Evolutionary conservation across 2,329 filamentous ascomycete genomes (phyloP), one percentile per base, ranked within the genome.

Genomic region (Fusarium setosum): DNA sequence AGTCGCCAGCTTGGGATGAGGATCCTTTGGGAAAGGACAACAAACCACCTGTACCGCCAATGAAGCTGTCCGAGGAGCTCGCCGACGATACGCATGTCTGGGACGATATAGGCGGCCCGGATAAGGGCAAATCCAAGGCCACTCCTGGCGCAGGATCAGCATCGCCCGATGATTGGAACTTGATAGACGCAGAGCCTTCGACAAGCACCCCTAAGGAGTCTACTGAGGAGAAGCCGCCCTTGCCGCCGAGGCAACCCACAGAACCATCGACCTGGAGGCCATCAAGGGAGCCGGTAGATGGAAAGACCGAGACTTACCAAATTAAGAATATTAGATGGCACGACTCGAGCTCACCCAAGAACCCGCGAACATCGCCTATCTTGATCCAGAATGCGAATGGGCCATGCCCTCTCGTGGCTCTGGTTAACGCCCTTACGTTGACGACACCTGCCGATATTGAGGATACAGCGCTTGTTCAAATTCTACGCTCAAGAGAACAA

Each of bases 371-470:
- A n/a, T 95, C 93, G 1, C 95, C 96, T 0, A 93, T 98, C 56
- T 82, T 98, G 37, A 89, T 96, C 4, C 95, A 99, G 74, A 98
- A 97, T 70, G 88, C 90, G 56, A 99, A 99, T 72, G 96, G 96
- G 0, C 96, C 96, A 1, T 99, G 96, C 76, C 96, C 96, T 2
- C 80, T 99, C 13, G 88, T 99, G 23, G 96, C 96, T 3, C 83
- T 99, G 6, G 94, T 98, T 59, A 99, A 99, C 75, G 94, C 94
- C 1, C 83, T 99, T 15, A 92, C 93, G 0, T 81, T 99, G 54
- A 94, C 93, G 4, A 95, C 94, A 0, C 90, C 91, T 1, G 82
- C 88, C 4, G 84, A 87, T 18, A 75, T 75, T 48, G 82, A 68
- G 69, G 80, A 91, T 31, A 92, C 93, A 0, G 90, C 91, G 1